Evolutionary conservation across 345 rosid species (phyloP).

Genomic region (Euphorbia pulcherrima): DNA sequence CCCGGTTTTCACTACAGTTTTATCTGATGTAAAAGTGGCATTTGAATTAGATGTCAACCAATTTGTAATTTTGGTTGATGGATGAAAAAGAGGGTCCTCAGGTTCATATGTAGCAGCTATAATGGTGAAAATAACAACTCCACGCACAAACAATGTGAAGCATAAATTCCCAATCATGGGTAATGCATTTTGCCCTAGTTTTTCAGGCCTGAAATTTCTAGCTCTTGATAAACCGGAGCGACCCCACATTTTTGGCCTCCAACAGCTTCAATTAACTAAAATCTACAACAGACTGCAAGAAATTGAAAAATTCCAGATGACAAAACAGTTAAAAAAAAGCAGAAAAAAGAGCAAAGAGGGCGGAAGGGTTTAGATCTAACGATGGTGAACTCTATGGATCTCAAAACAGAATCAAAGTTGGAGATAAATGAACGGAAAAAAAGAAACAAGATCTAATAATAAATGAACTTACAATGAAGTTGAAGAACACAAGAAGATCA

Average conservation of each 20-base stretch:
- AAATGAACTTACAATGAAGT: conserved; percentile 6
- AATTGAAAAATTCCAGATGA: conserved; percentile 21
- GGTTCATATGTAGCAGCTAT: conserved; percentile 92
- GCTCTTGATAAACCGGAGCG: conserved; percentile 46
- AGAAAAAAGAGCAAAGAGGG: not conserved
- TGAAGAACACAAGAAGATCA: not conserved
- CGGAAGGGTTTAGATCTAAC: conserved; percentile 27
- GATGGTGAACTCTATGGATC: conserved; percentile 22
- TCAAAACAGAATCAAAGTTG: not conserved
- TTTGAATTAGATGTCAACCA: conserved; percentile 73
- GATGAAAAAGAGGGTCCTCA: conserved; percentile 82
- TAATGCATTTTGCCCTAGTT: conserved; percentile 68
- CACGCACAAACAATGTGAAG: conserved; percentile 72
- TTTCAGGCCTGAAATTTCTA: conserved; percentile 73
- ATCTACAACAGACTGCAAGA: conserved; percentile 14
- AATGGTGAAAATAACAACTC: conserved; percentile 78
- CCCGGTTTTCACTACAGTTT: conserved; percentile 69
- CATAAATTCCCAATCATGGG: conserved; percentile 80
- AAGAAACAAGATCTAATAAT: not conserved
- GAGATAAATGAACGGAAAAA: not conserved
- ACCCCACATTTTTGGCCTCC: conserved; percentile 43
- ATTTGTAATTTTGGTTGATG: conserved; percentile 69
- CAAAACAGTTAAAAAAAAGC: not conserved
- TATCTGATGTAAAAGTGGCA: conserved; percentile 72
- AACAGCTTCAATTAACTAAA: conserved; percentile 6